Evolutionary conservation across 768 basidiomycete species (phyloP).

Genomic region (Chlorophyllum brunneum): DNA sequence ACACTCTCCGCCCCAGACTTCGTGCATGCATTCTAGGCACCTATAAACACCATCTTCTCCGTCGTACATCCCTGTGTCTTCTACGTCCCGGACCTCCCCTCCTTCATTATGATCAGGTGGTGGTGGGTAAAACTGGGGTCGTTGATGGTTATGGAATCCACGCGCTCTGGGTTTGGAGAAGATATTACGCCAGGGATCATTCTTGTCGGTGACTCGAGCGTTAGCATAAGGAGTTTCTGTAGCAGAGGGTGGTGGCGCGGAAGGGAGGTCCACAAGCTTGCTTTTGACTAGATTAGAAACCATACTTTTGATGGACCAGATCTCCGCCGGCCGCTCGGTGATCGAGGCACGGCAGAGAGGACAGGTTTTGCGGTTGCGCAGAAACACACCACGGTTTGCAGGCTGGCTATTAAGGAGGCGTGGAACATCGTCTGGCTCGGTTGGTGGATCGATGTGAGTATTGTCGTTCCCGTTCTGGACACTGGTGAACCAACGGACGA

Average conservation of each 20-base stretch:
- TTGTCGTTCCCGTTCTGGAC: conserved; percentile 19
- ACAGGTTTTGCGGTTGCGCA: conserved; percentile 62
- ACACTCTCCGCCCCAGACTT: conserved; percentile 71
- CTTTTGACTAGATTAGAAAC: conserved; percentile 50
- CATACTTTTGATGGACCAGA: conserved; percentile 70
- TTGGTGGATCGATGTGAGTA: conserved; percentile 19
- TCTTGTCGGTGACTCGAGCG: conserved; percentile 12
- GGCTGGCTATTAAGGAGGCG: conserved; percentile 36
- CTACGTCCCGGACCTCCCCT: conserved; percentile 25
- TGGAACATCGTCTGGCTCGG: conserved; percentile 17
- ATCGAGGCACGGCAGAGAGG: conserved; percentile 69
- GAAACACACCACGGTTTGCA: conserved; percentile 34
- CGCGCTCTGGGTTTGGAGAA: conserved; percentile 32
- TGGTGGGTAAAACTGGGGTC: conserved; percentile 14
- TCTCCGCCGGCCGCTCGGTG: conserved; percentile 58
- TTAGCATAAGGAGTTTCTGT: conserved; percentile 23
- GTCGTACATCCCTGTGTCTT: conserved; percentile 62
- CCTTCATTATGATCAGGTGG: conserved; percentile 17
- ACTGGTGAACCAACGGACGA: conserved; percentile 73
- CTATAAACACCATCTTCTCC: conserved; percentile 77
- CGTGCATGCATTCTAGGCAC: conserved; percentile 73
- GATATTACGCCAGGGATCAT: conserved; percentile 66
- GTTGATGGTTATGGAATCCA: conserved; percentile 3
- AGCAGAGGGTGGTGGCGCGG: conserved; percentile 20
- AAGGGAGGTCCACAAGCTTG: conserved; percentile 39